These are phyloP conservation scores for Scalesia atractyloides DNA, from an alignment of 129 eudicot genomes.

Conservation along the genomic window DNA sequence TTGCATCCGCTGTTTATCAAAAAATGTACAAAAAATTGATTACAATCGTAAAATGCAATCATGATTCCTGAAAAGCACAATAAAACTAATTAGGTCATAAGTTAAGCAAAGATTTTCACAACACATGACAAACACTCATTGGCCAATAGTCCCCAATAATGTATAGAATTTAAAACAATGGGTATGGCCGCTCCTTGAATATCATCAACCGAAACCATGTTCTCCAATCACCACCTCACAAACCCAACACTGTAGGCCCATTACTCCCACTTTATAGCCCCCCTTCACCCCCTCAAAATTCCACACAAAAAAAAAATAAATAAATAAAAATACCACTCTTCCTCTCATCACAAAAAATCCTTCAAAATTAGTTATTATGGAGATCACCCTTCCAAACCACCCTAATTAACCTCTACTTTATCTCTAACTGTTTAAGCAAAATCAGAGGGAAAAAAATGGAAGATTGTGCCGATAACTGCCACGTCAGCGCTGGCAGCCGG, in stretches of 20 bases:
- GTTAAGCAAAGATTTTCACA: background rate
- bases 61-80: background rate
- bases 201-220: conserved; percentile 21
- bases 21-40: too few species aligned
- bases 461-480: background rate
- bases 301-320: too few species aligned
- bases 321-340: background rate
- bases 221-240: conserved; percentile 32
- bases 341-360: background rate
- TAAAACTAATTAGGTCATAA: conserved; percentile 20
- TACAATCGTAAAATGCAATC: background rate
- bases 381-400: background rate
- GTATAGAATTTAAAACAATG: conserved; percentile 2
- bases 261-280: conserved; percentile 15
- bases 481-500: conserved; percentile 17
- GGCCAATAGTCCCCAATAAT: background rate
- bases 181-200: conserved; percentile 32
- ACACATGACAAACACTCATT: conserved; percentile 22
- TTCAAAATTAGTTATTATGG: background rate
- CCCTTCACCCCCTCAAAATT: background rate
- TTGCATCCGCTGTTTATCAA: too few species aligned
- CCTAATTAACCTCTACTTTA: background rate
- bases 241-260: conserved; percentile 12
- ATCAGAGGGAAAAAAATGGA: conserved; percentile 4
- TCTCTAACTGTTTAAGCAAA: background rate